Percentiles rank a stretch among this genome's conserved stretches.
Conservation (phyloP, 345 rosid species). For the Trapa incisa region DNA sequence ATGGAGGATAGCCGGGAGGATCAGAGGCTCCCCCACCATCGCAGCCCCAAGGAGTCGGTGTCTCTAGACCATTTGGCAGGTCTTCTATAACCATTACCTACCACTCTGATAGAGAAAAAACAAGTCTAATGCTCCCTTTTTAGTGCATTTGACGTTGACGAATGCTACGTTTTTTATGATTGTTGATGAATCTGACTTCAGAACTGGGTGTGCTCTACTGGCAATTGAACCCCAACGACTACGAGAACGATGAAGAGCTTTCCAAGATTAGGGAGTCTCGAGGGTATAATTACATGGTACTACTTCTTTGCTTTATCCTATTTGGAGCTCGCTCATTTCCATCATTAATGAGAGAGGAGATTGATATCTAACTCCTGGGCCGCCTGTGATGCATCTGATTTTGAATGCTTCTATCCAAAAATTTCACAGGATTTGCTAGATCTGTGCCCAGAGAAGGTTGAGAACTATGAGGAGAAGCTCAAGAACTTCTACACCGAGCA, state of each 20-base stretch:
- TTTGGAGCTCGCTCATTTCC: neutral
- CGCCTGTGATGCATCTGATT: neutral
- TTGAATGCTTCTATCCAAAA: neutral
- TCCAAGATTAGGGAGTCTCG: conserved; percentile 52
- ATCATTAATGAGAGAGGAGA: no score
- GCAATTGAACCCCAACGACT: conserved; percentile 57
- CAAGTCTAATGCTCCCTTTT: neutral
- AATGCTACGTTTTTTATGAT: neutral
- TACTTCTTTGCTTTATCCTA: neutral
- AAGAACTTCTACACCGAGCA: conserved; percentile 81
- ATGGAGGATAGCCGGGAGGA: conserved; percentile 45
- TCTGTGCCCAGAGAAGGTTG: conserved; percentile 69
- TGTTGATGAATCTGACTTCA: conserved; percentile 13
- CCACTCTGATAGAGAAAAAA: neutral
- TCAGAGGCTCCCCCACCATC: conserved; percentile 41
- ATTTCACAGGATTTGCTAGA: conserved; percentile 58
- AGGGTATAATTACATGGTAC: conserved; percentile 86
- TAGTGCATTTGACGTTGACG: neutral
- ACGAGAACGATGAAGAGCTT: conserved; percentile 63
- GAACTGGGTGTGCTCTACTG: conserved; percentile 72
- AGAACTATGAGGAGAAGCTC: conserved; percentile 77
- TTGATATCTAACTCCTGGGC: neutral
- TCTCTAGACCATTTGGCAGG: conserved; percentile 42
- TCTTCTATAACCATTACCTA: neutral
- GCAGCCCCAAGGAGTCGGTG: conserved; percentile 31